Evolutionary conservation across 306 rosid genomes (phyloP).

Genomic region (Fragaria vesca): DNA sequence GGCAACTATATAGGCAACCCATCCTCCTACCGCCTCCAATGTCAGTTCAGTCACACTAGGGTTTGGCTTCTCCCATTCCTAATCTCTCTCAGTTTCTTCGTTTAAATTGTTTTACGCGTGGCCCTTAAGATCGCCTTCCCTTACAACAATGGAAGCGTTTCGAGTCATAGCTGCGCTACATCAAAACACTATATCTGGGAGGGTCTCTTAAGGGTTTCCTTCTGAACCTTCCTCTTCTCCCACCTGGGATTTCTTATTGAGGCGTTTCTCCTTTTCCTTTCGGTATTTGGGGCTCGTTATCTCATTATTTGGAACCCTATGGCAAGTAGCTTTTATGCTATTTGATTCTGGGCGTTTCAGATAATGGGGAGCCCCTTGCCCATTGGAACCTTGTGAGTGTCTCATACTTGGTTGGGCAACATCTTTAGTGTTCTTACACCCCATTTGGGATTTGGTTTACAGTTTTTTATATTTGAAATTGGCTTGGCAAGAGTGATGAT

Average conservation of each 20-base stretch:
- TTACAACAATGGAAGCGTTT: conserved; percentile 62
- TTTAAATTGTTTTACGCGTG: conserved; percentile 32
- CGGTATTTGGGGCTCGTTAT: conserved; percentile 27
- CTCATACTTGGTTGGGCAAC: conserved; percentile 53
- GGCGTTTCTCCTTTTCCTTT: conserved; percentile 32
- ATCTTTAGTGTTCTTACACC: background rate
- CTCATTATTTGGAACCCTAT: conserved; percentile 12
- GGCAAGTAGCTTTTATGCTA: conserved; percentile 17
- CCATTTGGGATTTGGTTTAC: background rate
- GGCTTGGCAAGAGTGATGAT: conserved; percentile 50
- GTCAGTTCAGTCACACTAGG: background rate
- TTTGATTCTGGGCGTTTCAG: conserved; percentile 25
- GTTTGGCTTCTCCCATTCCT: background rate
- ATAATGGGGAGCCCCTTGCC: conserved; percentile 26
- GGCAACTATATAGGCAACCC: background rate
- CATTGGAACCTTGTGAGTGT: conserved; percentile 34
- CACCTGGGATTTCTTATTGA: conserved; percentile 30
- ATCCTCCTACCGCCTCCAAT: background rate
- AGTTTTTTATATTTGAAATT: background rate
- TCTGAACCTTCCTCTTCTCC: conserved; percentile 35
- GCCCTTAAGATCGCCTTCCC: conserved; percentile 99
- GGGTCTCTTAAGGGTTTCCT: conserved; percentile 74
- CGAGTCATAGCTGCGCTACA: conserved; percentile 85
- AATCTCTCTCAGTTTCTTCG: background rate
- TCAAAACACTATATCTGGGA: conserved; percentile 19